A percentile compares a stretch with the other conserved stretches of the same genome.
Conservation (phyloP, 352 stramenopile species). For the Phytopythium cucurbitacearum region DNA sequence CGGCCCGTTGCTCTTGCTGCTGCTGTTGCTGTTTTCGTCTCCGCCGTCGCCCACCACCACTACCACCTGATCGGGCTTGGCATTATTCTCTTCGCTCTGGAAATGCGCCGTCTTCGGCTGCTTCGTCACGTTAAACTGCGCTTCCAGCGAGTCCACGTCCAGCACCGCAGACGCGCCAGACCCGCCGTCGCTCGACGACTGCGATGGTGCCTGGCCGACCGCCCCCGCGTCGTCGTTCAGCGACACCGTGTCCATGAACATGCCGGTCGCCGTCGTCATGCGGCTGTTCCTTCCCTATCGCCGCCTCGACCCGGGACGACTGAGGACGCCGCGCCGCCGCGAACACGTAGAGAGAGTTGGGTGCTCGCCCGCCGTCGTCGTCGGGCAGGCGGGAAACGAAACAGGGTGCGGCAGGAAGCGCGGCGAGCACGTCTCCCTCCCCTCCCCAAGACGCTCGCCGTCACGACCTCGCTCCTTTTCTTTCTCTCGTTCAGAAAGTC, state of each 20-base stretch:
- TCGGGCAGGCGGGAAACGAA: too few species aligned
- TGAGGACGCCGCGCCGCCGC: too few species aligned
- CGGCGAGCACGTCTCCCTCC: too few species aligned
- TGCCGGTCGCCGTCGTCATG: conserved; percentile 31
- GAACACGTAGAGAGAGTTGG: too few species aligned
- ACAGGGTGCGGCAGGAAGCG: too few species aligned
- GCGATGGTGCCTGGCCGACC: conserved; percentile 2
- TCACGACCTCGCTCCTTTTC: too few species aligned
- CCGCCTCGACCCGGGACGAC: not conserved
- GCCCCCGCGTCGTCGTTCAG: conserved; percentile 53
- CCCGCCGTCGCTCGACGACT: conserved; percentile 1
- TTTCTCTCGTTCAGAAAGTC: too few species aligned
- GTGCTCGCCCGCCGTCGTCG: too few species aligned
- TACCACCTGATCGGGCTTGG: conserved; percentile 16
- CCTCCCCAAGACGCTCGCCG: too few species aligned
- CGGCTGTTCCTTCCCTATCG: not conserved
- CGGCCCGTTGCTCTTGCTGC: conserved; percentile 7
- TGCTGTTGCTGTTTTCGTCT: conserved; percentile 13
- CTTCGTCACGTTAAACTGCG: conserved; percentile 26
- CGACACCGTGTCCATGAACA: conserved; percentile 73
- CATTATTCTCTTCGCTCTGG: conserved; percentile 7
- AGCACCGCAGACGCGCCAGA: conserved; percentile 14
- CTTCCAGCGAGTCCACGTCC: conserved; percentile 45
- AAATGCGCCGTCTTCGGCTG: conserved; percentile 9
- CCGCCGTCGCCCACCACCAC: conserved; percentile 28